These are phyloP conservation scores for Arachnomyces sp. DNA, from an alignment of 2,329 filamentous ascomycete species.

Conservation along the genomic window DNA sequence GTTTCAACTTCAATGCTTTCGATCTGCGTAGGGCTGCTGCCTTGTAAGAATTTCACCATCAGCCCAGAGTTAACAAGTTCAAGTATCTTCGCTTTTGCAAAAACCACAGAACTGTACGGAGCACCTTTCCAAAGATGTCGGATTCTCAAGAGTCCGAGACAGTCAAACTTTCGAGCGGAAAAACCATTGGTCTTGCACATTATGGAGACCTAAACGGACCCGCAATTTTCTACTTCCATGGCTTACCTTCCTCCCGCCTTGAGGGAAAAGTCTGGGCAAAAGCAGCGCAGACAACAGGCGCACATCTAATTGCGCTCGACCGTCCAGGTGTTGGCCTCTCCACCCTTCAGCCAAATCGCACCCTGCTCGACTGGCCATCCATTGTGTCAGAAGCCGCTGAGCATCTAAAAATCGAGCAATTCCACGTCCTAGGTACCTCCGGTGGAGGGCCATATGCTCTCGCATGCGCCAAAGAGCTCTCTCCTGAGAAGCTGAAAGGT, in stretches of 20 bases:
- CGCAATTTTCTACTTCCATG: slow-evolving; percentile 37
- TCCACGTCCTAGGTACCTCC: slow-evolving; percentile 37
- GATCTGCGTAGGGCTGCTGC: too few relatives aligned
- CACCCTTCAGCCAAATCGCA: slow-evolving; percentile 28
- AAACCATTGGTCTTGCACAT: slow-evolving; percentile 32
- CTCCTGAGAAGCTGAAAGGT: slow-evolving; percentile 23
- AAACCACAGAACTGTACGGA: too few relatives aligned
- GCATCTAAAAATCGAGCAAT: slow-evolving; percentile 33
- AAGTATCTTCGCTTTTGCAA: too few relatives aligned
- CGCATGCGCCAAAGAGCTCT: slow-evolving; percentile 36
- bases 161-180: slow-evolving; percentile 25
- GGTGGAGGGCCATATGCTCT: slow-evolving; percentile 43
- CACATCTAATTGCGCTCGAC: slow-evolving; percentile 36
- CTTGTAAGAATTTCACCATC: too few relatives aligned
- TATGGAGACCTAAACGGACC: slow-evolving; percentile 29
- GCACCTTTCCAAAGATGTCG: too few relatives aligned
- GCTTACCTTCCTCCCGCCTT: slow-evolving; percentile 36
- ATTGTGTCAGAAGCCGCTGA: slow-evolving; percentile 36
- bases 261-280: slow-evolving; percentile 31
- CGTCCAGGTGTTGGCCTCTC: slow-evolving; percentile 38
- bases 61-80: too few relatives aligned
- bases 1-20: too few relatives aligned
- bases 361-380: slow-evolving; percentile 33
- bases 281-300: slow-evolving; percentile 23
- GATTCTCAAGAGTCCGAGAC: slow-evolving; percentile 15